Evolutionary conservation across 805 yeast genomes (phyloP).

Genomic region (Wickerhamomyces strasburgensis): DNA sequence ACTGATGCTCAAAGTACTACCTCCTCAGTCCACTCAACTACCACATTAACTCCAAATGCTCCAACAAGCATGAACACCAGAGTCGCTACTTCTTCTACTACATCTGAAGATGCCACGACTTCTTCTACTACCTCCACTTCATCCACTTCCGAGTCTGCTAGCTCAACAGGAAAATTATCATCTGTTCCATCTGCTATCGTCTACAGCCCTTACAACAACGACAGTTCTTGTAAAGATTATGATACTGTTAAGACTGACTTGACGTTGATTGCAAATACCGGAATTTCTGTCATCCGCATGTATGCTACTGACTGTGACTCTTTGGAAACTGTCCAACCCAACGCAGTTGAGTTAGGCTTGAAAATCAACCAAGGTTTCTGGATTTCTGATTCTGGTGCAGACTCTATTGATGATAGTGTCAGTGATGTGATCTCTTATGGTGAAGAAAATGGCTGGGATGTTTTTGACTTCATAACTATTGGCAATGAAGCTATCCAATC

Average conservation of each 20-base stretch:
- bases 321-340: conserved; percentile 59
- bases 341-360: conserved; percentile 53
- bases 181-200: conserved; percentile 55
- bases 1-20: conserved; percentile 8
- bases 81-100: conserved; percentile 28
- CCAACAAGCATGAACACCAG: conserved; percentile 27
- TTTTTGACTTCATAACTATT: conserved; percentile 72
- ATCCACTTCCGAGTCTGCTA: conserved; percentile 19
- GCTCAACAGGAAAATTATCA: conserved; percentile 16
- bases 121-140: conserved; percentile 25
- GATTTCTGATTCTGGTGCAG: conserved; percentile 61
- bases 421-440: conserved; percentile 46
- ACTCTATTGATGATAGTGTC: conserved; percentile 62
- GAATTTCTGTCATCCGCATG: conserved; percentile 63
- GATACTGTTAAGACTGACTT: conserved; percentile 56
- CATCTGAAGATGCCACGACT: conserved; percentile 28
- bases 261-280: conserved; percentile 48
- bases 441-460: conserved; percentile 54
- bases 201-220: conserved; percentile 73
- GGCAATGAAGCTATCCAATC: conserved; percentile 85
- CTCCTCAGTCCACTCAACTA: conserved; percentile 29
- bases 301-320: conserved; percentile 87
- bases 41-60: conserved; percentile 24
- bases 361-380: conserved; percentile 84
- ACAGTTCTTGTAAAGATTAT: conserved; percentile 61